phyloP scores from a whole-genome alignment of 371 early-diverging fungal genomes.

The Umbelopsis sp. region DNA sequence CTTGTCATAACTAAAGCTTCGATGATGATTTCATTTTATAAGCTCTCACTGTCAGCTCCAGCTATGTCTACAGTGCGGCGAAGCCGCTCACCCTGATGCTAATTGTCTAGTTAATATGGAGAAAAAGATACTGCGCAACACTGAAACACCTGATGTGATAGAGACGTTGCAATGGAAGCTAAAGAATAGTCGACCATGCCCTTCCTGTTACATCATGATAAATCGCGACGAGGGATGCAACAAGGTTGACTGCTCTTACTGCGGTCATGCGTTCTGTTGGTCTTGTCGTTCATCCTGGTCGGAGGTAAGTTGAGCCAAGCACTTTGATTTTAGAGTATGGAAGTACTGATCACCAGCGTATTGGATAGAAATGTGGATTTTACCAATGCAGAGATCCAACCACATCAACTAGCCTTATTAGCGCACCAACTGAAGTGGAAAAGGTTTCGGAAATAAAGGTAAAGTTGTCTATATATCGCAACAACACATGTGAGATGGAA shows the following conservation, averaged over 20 bases:
- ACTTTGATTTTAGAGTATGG: neutral
- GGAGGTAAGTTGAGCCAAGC: conserved; percentile 27
- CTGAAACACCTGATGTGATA: conserved; percentile 31
- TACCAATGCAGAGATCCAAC: conserved; percentile 27
- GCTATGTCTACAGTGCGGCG: conserved; percentile 65
- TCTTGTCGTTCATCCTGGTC: conserved; percentile 48
- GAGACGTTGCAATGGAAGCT: conserved; percentile 57
- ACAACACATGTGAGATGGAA: neutral
- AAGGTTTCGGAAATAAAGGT: conserved; percentile 24
- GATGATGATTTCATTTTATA: conserved; percentile 5
- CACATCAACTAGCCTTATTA: conserved; percentile 9
- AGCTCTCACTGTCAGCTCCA: conserved; percentile 44
- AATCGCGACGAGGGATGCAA: conserved; percentile 83
- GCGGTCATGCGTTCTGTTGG: conserved; percentile 80
- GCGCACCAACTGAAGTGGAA: conserved; percentile 8
- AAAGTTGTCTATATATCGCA: neutral
- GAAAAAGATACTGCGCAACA: conserved; percentile 25
- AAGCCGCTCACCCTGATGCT: conserved; percentile 46
- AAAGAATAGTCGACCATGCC: conserved; percentile 63
- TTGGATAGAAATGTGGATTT: conserved; percentile 34
- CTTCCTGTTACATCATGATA: conserved; percentile 75
- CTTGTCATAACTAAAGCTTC: conserved; percentile 8
- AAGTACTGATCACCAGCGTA: conserved; percentile 39
- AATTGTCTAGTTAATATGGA: conserved; percentile 58
- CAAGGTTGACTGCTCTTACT: conserved; percentile 76